A percentile compares a stretch with the other conserved stretches of the same genome.
Evolutionary conservation across 2,329 filamentous ascomycete species (phyloP).

Genomic region (Fusarium incarnatum): DNA sequence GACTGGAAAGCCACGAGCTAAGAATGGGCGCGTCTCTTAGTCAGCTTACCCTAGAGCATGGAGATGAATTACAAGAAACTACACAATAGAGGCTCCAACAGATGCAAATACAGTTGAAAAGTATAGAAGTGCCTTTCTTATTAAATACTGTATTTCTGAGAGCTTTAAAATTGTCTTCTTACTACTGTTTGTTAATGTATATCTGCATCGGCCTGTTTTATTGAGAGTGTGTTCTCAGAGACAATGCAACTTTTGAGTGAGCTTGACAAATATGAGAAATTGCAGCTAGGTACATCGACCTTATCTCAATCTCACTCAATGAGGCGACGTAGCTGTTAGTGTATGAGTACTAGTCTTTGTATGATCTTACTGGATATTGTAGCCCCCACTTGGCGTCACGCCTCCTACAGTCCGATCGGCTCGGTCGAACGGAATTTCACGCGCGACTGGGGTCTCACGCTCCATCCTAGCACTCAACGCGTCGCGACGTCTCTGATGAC

Average conservation of each 20-base stretch:
- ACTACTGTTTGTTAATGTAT: neutral
- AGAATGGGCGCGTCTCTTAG: neutral
- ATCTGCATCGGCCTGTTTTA: fast-evolving
- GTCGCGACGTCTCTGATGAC: neutral
- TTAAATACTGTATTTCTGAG: neutral
- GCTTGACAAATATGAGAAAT: neutral
- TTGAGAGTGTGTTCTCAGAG: fast-evolving
- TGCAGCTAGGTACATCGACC: fast-evolving
- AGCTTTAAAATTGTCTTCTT: neutral
- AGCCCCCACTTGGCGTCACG: fast-evolving
- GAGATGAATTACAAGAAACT: too few relatives aligned
- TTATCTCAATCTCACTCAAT: too few relatives aligned
- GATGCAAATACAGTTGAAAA: neutral
- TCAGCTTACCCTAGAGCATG: neutral
- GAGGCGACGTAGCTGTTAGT: fast-evolving
- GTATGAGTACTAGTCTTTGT: fast-evolving
- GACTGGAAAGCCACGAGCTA: neutral
- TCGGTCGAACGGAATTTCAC: neutral
- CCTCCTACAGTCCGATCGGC: neutral
- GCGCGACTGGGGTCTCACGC: too few relatives aligned
- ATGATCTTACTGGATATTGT: fast-evolving
- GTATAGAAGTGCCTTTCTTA: neutral
- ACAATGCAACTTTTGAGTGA: fast-evolving
- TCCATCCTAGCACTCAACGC: too few relatives aligned
- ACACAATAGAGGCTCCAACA: neutral